Evolutionary conservation across 176 grass and related monocot species (phyloP), one percentile per base, ranked within the genome.

Genomic region (Aegilops bicornis): DNA sequence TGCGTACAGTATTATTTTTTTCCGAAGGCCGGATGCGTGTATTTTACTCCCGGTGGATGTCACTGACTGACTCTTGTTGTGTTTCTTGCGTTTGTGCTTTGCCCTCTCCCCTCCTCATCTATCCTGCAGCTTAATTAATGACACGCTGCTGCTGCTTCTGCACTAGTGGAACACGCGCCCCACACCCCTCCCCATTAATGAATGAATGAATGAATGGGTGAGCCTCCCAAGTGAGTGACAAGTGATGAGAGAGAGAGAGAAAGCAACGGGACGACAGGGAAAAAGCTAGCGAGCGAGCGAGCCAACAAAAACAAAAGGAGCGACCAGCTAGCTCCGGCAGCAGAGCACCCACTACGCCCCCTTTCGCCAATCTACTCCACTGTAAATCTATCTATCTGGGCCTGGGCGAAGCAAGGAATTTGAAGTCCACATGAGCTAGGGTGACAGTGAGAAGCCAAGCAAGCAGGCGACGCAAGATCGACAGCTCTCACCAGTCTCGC

Each of bases 331-430:
- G 64, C 64, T 68, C 64, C 64, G 64, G 70, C 70, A 25, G 40
- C 30, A 31, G 30, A 31, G 30, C 40, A 75, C 72, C 72, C 72
- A 50, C 72, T 75, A 48, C 42, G 23, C 8, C 42, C 42, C 13
- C 23, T 27, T 10, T 23, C 15, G 39, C 71, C 72, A 76, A 52
- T 76, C 73, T 47, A 76, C 14, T 50, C 25, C n/a, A 15, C 23
- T 77, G 74, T 77, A 77, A 77, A 77, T 76, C 73, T 76, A 76
- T 76, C 64, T 60, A 37, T 37, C 36, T 37, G 36, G 36, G 24
- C 35, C 43, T 25, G 43, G 7, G 40, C 24, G 72, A 35, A 39
- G 33, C 66, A 75, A 76, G n/a, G 43, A 24, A 47, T 30, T 76
- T 48, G 24, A 76, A 76, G 7, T 52, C 3, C 14, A 20, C 73